Conservation (phyloP, 2,329 filamentous ascomycete genomes). For the Curvularia lunata region DNA sequence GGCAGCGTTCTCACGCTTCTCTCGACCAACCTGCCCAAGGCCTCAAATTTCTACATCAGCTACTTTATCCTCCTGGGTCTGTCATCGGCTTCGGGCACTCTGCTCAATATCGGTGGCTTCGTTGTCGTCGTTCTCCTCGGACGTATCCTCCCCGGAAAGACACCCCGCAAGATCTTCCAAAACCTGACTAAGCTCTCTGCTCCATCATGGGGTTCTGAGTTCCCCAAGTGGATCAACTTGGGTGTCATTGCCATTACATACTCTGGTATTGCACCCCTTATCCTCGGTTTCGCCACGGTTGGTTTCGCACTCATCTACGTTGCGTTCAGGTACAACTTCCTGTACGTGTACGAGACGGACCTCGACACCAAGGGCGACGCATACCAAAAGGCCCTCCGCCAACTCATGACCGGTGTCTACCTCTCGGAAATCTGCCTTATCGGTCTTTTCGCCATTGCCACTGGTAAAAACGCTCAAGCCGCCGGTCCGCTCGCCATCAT, state of each 20-base stretch:
- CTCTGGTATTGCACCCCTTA: conserved; percentile 57
- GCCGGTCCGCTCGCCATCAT: conserved; percentile 53
- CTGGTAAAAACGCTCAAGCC: conserved; percentile 43
- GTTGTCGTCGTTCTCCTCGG: conserved; percentile 86
- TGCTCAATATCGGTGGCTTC: conserved; percentile 80
- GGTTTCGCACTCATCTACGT: conserved; percentile 55
- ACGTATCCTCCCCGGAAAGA: conserved; percentile 59
- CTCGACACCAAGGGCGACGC: conserved; percentile 57
- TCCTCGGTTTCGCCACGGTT: conserved; percentile 55
- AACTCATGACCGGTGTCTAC: conserved; percentile 57
- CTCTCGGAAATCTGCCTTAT: conserved; percentile 57
- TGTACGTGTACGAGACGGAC: conserved; percentile 56
- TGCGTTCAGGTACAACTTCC: conserved; percentile 57
- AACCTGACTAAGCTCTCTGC: conserved; percentile 53
- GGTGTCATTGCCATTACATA: conserved; percentile 55
- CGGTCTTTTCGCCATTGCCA: conserved; percentile 54
- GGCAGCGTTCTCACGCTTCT: conserved; percentile 67
- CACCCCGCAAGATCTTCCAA: conserved; percentile 55
- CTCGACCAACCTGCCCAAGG: conserved; percentile 76
- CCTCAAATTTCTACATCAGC: conserved; percentile 93
- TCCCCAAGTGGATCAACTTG: conserved; percentile 57
- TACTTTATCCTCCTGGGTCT: conserved; percentile 91
- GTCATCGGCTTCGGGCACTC: conserved; percentile 38
- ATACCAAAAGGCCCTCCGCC: conserved; percentile 56
- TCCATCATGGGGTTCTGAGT: conserved; percentile 55